Conservation (phyloP, 768 basidiomycete genomes). For the Termitomyces sp. region DNA sequence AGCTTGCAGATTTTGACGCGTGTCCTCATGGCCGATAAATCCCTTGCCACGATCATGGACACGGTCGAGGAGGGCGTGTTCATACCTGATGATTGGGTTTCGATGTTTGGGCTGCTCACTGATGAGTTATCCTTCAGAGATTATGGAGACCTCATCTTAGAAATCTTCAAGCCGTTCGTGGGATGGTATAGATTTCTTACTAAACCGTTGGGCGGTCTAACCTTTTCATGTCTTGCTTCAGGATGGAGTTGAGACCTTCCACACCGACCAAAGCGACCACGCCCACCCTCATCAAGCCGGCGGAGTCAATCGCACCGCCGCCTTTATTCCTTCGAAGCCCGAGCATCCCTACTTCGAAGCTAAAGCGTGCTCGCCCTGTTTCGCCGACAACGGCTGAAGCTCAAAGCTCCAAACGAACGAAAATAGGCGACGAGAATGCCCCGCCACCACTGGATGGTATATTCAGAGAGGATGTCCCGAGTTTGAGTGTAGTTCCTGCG, state of each 20-base stretch:
- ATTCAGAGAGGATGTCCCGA: no score
- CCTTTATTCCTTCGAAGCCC: conserved; percentile 1
- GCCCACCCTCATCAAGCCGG: background rate
- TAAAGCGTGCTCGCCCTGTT: background rate
- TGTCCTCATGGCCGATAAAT: background rate
- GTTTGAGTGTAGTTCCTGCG: background rate
- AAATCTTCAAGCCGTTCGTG: background rate
- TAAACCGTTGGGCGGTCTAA: background rate
- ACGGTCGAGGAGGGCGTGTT: background rate
- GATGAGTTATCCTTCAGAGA: background rate
- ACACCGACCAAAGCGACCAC: background rate
- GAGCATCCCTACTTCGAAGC: background rate
- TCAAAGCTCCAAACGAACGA: background rate
- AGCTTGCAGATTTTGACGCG: background rate
- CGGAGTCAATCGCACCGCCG: background rate
- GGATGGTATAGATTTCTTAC: background rate
- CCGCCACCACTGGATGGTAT: background rate
- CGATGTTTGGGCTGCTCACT: conserved; percentile 4
- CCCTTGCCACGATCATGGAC: conserved; percentile 1
- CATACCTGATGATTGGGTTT: conserved; percentile 3
- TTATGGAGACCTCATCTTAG: background rate
- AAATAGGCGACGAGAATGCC: background rate
- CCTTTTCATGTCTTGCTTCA: background rate
- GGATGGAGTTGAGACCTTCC: background rate
- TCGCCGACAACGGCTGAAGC: background rate